Evolutionary conservation across 805 yeast species (phyloP).

Genomic region (Brettanomyces naardenensis): DNA sequence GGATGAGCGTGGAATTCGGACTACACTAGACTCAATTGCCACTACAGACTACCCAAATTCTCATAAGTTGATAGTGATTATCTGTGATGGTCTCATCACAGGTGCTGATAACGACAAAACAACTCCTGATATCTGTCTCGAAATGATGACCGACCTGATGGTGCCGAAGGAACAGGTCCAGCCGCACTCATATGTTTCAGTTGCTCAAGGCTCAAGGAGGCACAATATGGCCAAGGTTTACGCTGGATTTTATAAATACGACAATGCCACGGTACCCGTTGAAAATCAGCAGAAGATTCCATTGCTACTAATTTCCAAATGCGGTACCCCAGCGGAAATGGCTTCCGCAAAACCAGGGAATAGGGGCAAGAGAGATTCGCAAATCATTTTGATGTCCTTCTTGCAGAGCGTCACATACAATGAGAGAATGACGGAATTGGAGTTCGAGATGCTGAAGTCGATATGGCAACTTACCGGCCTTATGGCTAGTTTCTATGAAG

Average conservation of each 20-base stretch:
- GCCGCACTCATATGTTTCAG: slow-evolving; percentile 88
- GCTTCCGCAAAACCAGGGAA: slow-evolving; percentile 76
- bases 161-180: slow-evolving; percentile 67
- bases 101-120: slow-evolving; percentile 86
- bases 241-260: slow-evolving; percentile 87
- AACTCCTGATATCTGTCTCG: slow-evolving; percentile 85
- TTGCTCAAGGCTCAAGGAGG: slow-evolving; percentile 87
- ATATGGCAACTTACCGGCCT: slow-evolving; percentile 83
- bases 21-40: slow-evolving; percentile 88
- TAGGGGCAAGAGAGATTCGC: slow-evolving; percentile 95
- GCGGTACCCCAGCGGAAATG: slow-evolving; percentile 80
- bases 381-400: slow-evolving; percentile 83
- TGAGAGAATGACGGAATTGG: slow-evolving; percentile 90
- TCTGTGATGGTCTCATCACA: slow-evolving; percentile 91
- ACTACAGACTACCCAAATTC: slow-evolving; percentile 94
- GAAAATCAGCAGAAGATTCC: slow-evolving; percentile 87
- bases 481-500: slow-evolving; percentile 75
- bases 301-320: slow-evolving; percentile 67
- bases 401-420: slow-evolving; percentile 81
- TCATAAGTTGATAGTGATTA: slow-evolving; percentile 75
- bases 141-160: slow-evolving; percentile 77
- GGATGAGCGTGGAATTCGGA: slow-evolving; percentile 76
- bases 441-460: slow-evolving; percentile 63
- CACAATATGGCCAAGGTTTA: slow-evolving; percentile 97
- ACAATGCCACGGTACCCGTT: slow-evolving; percentile 62